These are phyloP conservation scores for Phytophthora litchii DNA, from an alignment of 352 stramenopile genomes.

Conservation along the genomic window DNA sequence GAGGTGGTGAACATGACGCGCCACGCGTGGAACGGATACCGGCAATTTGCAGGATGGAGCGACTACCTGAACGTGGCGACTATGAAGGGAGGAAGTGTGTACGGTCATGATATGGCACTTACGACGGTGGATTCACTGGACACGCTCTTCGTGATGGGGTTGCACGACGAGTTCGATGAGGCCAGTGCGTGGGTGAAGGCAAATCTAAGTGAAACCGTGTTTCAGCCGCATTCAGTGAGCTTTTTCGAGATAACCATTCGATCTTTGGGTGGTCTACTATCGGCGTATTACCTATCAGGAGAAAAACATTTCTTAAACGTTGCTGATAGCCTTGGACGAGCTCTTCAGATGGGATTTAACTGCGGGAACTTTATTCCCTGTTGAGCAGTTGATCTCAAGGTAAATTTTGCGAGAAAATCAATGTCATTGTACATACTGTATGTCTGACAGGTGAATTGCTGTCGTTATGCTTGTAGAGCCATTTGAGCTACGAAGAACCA, in stretches of 20 bases:
- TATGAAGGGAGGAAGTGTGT: slow-evolving; percentile 30
- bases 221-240: slow-evolving; percentile 45
- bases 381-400: slow-evolving; percentile 44
- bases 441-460: slow-evolving; percentile 4
- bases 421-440: too few relatives aligned
- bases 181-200: slow-evolving; percentile 59
- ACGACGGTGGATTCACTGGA: slow-evolving; percentile 71
- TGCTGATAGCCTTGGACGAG: slow-evolving; percentile 39
- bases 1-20: slow-evolving; percentile 59
- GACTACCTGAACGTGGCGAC: slow-evolving; percentile 46
- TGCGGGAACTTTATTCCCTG: slow-evolving; percentile 45
- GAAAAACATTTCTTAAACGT: slow-evolving; percentile 55
- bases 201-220: slow-evolving; percentile 45
- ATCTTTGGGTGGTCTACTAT: slow-evolving; percentile 59
- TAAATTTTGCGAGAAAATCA: slow-evolving; percentile 8
- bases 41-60: slow-evolving; percentile 38
- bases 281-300: slow-evolving; percentile 57
- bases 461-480: slow-evolving; percentile 6
- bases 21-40: slow-evolving; percentile 63
- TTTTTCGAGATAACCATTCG: slow-evolving; percentile 73
- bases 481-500: slow-evolving; percentile 19
- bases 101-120: slow-evolving; percentile 67
- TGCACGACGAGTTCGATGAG: slow-evolving; percentile 69
- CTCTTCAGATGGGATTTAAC: slow-evolving; percentile 41
- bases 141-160: slow-evolving; percentile 66